phyloP scores from a whole-genome alignment of 1,139 yeast species.

The Kurtzmaniella natalensis region DNA sequence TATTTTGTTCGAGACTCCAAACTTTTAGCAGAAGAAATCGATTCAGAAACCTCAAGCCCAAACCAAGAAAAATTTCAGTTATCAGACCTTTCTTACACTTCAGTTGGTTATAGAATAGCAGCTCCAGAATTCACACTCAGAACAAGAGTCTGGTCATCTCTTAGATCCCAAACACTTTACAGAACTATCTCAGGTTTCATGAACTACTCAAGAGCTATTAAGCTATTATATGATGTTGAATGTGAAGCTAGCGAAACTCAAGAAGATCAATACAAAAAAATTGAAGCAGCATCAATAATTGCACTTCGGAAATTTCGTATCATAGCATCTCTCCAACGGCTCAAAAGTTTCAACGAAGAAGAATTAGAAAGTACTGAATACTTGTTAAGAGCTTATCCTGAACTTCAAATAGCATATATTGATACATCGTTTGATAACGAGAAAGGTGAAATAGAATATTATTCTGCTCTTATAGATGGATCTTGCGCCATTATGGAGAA shows the following conservation, averaged over 20 bases:
- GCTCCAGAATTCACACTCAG: slow-evolving; percentile 50
- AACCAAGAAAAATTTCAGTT: slow-evolving; percentile 11
- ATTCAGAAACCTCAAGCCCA: slow-evolving; percentile 24
- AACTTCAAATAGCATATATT: slow-evolving; percentile 40
- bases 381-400: slow-evolving; percentile 40
- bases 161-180: slow-evolving; percentile 51
- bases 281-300: slow-evolving; percentile 35
- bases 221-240: slow-evolving; percentile 44
- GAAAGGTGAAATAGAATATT: slow-evolving; percentile 23
- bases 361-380: slow-evolving; percentile 36
- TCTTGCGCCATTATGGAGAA: slow-evolving; percentile 33
- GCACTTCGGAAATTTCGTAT: slow-evolving; percentile 46
- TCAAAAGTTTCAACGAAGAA: slow-evolving; percentile 28
- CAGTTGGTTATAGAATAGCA: slow-evolving; percentile 51
- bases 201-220: slow-evolving; percentile 53
- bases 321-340: slow-evolving; percentile 41
- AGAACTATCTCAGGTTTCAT: slow-evolving; percentile 55
- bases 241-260: slow-evolving; percentile 12
- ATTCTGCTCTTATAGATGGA: slow-evolving; percentile 41
- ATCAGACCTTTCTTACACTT: slow-evolving; percentile 32
- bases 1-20: slow-evolving; percentile 50
- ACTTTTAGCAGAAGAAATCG: slow-evolving; percentile 42
- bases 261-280: slow-evolving; percentile 20
- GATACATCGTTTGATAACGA: slow-evolving; percentile 29
- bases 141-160: slow-evolving; percentile 56